These are phyloP conservation scores for Boletus edulis DNA, from an alignment of 768 basidiomycete genomes.

Conservation along the genomic window DNA sequence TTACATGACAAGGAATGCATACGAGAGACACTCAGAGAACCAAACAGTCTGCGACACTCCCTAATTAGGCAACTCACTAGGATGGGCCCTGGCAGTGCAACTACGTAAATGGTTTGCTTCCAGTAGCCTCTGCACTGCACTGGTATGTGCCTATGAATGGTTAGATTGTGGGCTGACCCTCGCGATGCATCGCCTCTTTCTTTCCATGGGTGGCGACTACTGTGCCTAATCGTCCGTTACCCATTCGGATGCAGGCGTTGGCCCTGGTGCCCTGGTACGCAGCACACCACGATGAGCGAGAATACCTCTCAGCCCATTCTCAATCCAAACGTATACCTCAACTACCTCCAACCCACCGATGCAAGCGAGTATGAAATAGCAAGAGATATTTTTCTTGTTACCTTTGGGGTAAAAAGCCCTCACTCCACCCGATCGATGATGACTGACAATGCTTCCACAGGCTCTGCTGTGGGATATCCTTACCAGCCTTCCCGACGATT, in stretches of 20 bases:
- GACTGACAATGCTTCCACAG: conserved; percentile 9
- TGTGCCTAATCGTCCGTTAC: too few species aligned
- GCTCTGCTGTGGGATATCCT: conserved; percentile 27
- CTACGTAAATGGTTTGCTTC: too few species aligned
- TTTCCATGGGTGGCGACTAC: too few species aligned
- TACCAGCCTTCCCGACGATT: conserved; percentile 21
- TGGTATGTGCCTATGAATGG: not conserved
- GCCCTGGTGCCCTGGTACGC: too few species aligned
- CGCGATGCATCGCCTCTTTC: not conserved
- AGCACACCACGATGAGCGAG: not conserved
- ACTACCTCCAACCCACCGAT: conserved; percentile 20
- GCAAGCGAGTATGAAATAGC: conserved; percentile 19
- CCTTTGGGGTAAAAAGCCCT: conserved; percentile 15
- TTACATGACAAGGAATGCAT: too few species aligned
- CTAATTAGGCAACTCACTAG: not conserved
- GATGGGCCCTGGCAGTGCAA: too few species aligned
- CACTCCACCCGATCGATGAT: not conserved
- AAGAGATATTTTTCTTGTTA: conserved; percentile 18
- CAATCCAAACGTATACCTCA: conserved; percentile 25
- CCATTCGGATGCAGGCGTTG: too few species aligned
- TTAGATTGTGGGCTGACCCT: not conserved
- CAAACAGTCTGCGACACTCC: too few species aligned
- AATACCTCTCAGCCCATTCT: conserved; percentile 9
- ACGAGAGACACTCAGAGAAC: too few species aligned
- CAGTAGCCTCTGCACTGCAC: too few species aligned